A percentile compares a stretch with the other conserved stretches of the same genome.
Conservation (phyloP, 768 basidiomycete genomes). For the Rhizopogon vinicolor region DNA sequence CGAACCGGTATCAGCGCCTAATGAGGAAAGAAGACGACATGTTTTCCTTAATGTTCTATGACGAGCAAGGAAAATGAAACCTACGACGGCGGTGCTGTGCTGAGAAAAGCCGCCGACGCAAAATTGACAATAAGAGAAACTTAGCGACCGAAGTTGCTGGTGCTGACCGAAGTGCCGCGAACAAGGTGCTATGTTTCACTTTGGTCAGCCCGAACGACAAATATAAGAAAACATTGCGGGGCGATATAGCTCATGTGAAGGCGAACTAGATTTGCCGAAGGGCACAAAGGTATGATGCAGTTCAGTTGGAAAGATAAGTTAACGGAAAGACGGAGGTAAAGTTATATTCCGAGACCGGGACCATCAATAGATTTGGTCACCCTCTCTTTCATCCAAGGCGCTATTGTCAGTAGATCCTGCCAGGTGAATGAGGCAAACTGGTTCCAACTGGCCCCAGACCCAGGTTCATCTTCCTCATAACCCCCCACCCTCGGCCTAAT, state of each 20-base stretch:
- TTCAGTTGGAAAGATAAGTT: neutral
- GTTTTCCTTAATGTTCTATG: neutral
- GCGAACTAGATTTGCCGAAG: neutral
- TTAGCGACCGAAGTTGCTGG: constrained; percentile 3
- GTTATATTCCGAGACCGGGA: constrained; percentile 56
- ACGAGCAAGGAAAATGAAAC: neutral
- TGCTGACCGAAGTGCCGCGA: constrained; percentile 8
- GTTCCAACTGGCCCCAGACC: constrained; percentile 43
- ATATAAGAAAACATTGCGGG: neutral
- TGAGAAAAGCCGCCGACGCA: constrained; percentile 11
- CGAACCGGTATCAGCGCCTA: neutral
- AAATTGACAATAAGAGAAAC: constrained; percentile 1
- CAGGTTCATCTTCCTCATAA: constrained; percentile 38
- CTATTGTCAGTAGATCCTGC: constrained; percentile 64
- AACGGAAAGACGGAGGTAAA: neutral
- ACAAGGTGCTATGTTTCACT: constrained; percentile 27
- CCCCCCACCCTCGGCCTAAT: constrained; percentile 39
- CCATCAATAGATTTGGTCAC: constrained; percentile 66
- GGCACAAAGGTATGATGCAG: neutral
- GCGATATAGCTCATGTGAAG: neutral
- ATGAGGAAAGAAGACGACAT: constrained; percentile 1
- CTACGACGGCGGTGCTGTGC: neutral
- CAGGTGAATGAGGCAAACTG: constrained; percentile 71
- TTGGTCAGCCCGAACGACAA: constrained; percentile 22
- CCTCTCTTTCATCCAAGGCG: constrained; percentile 73